Evolutionary conservation across 129 eudicot species (phyloP).

Genomic region (Pseudognaphalium luteoalbum): DNA sequence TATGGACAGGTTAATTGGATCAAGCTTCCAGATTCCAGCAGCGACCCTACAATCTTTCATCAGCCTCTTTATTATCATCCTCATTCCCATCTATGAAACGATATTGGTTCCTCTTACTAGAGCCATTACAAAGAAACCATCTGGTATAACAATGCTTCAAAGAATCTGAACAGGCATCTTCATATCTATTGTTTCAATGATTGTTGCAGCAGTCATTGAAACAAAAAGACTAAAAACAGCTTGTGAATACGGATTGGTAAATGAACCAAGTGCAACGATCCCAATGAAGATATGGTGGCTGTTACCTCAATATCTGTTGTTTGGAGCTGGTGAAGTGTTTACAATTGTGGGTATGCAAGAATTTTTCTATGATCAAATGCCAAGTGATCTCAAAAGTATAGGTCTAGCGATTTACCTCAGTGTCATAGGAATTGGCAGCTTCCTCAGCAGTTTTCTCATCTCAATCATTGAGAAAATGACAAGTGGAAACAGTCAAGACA

Average conservation of each 20-base stretch:
- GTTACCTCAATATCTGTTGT: slow-evolving; percentile 58
- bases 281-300: slow-evolving; percentile 87
- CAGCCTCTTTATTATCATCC: slow-evolving; percentile 41
- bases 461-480: slow-evolving; percentile 45
- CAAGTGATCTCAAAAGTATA: slow-evolving; percentile 54
- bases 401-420: slow-evolving; percentile 65
- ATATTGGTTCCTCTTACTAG: slow-evolving; percentile 56
- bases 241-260: slow-evolving; percentile 40
- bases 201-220: slow-evolving; percentile 61
- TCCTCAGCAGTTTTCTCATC: slow-evolving; percentile 64
- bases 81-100: slow-evolving; percentile 66
- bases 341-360: slow-evolving; percentile 75
- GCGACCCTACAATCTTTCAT: slow-evolving; percentile 65
- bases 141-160: slow-evolving; percentile 75
- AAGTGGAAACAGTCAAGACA: slow-evolving; percentile 33
- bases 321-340: slow-evolving; percentile 56
- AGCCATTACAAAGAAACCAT: slow-evolving; percentile 37
- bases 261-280: slow-evolving; percentile 40
- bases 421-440: slow-evolving; percentile 54
- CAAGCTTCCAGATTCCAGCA: slow-evolving; percentile 53
- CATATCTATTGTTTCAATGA: slow-evolving; percentile 49
- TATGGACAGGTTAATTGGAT: slow-evolving; percentile 60
- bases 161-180: slow-evolving; percentile 69
- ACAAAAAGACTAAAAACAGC: slow-evolving; percentile 54
- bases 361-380: slow-evolving; percentile 66